Base-by-base conservation (phyloP, 1,139 yeast species). In the Pichia sp. region DNA sequence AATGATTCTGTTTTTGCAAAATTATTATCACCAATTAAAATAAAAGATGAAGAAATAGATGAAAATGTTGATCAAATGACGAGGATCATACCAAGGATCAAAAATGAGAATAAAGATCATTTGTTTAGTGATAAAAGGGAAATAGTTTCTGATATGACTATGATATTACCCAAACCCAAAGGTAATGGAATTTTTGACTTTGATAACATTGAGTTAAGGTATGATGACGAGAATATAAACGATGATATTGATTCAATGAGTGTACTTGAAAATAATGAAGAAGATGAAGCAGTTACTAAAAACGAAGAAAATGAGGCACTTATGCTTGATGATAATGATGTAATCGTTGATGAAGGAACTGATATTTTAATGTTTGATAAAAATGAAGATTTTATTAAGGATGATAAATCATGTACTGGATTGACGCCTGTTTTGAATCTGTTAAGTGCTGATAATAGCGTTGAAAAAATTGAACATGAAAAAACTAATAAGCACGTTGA, bases 1-100 rank as follows among this genome's bases (percentile, higher is more conserved):
- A 39, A 39, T 14, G 42, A 39, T 39, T 39, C 28, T 14, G 42
- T 22, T 13, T 39, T 39, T 39, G 42, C 29, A 5, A 22, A 41
- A 30, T 9, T 47, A 39, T 46, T 46, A 38, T 46, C 56, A 18
- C 52, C 56, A 6, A 50, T 55, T 10, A 50, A 52, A 29, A 16
- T 50, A 6, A 46, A 53, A 36, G 36, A 43, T 9, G 48, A 53
- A 6, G 62, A 56, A 34, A 41, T 50, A 38, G 65, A 58, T 28
- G 61, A 58, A 30, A 53, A 60, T 51, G 61, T 57, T n/a, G 66
- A 62, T 49, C 64, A 62, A 14, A 52, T 63, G 47, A 63, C 66
- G 0, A 62, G 59, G 58, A 58, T 63, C 34, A 53, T 63, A 13
- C 63, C 60, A 14, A 47, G 44, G 25, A 47, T 43, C n/a, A 34